Base-by-base conservation (phyloP, 768 basidiomycete species). In the Leccinum longicurvipes region DNA sequence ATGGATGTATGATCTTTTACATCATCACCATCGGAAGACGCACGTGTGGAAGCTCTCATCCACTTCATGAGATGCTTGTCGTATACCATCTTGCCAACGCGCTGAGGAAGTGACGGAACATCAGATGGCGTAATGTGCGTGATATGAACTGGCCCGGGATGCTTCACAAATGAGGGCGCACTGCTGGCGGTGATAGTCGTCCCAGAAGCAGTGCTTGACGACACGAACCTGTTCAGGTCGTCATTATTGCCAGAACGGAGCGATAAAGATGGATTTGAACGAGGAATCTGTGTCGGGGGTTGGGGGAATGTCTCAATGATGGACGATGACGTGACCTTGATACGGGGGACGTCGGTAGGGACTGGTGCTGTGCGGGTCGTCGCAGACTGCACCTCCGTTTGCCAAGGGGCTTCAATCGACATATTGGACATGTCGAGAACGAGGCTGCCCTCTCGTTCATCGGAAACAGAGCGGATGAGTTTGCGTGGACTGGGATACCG, bases 151-250 rank as follows among this genome's bases (percentile, higher is more conserved):
- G 89, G 87, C 5, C 90, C 89, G 28, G 86, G 70, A 60, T 91
- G 89, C 73, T 96, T 96, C 39, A 89, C 83, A 67, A 90, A 93
- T 4, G 93, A 93, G 1, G 84, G 85, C 0, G 84, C 84, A 61
- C 88, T 89, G 39, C 83, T 83, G 4, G 81, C 75, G 11, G 87
- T 89, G 49, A 88, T 68, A 17, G 87, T 89, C 12, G 87, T 89
- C 17, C 79, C 80, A 4, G 89, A 91, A 29, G 84, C 79, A 9
- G 93, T 94, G 64, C 92, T 91, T 14, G 91, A 88, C 6, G 93
- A 95, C 9, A 95, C 91, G 65, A 91, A 92, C 24, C 94, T 87
- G 64, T 89, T 91, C 45, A 94, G 77, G 67, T 94, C 93, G 17
- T 86, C 86, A 59, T 82, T 82, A 15, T 79, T 74, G 3, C 77